Evolutionary conservation across 495 filamentous ascomycete genomes (phyloP), one percentile per base, ranked within the genome.

Genomic region (Penicillium cosmopolitanum): DNA sequence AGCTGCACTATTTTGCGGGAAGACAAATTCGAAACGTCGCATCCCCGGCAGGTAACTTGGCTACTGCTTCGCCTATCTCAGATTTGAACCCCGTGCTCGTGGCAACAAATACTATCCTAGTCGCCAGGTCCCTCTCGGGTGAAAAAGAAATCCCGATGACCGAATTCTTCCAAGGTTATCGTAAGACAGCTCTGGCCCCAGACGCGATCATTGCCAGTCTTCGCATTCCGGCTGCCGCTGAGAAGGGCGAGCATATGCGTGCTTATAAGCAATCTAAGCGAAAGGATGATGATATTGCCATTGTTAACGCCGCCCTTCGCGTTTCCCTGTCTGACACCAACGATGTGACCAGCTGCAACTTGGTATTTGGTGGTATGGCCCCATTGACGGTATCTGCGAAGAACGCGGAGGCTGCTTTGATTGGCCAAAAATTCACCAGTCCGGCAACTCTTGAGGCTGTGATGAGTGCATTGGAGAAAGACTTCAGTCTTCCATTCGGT

Each of bases 231-330:
- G 71, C 87, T 16, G 86, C 89, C 0, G 80, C 60, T 5, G 51
- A 56, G 15, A 65, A 60, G 85, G 63, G 88, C 85, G 64, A 86
- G 84, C 21, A 55, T 34, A 46, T 72, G 54, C 52, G 89, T 89
- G 64, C 94, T 2, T 97, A 96, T 73, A 98, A 98, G 72, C 94
- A 97, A 66, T 86, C 94, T 0, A 98, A 97, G 80, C 80, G 94
- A 52, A 97, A 97, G 65, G 94, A 97, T 67, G 94, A 97, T 71
- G 94, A 98, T 75, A 97, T 97, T 69, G 94, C 94, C 10, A 97
- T 98, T 57, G 94, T 96, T 42, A 97, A 94, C 57, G 84, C 89
- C 9, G 89, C 92, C 5, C 71, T 97, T 38, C 86, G 89, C 46
- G 80, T 96, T 7, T 80, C 79, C 3, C 74, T 98, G 3, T 82